A percentile compares a stretch with the other conserved stretches of the same genome.
Conservation (phyloP, 768 basidiomycete species). For the Lactifluus echinatus region DNA sequence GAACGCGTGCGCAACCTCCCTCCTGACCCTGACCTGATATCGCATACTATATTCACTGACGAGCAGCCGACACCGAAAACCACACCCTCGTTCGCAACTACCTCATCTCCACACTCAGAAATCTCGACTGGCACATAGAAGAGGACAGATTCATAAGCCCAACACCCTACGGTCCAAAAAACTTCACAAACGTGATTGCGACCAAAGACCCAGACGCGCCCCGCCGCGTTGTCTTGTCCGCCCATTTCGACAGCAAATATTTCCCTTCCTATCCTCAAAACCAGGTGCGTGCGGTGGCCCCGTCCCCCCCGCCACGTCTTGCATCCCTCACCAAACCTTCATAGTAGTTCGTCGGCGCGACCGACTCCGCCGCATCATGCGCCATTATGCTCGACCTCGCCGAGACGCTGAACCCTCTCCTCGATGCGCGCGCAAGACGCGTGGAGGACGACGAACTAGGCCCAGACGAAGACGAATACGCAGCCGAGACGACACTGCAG, state of each 20-base stretch:
- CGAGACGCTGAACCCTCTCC: conserved; percentile 64
- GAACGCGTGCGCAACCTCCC: conserved; percentile 47
- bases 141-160: conserved; percentile 67
- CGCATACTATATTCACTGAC: not conserved
- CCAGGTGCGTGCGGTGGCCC: conserved; percentile 58
- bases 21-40: conserved; percentile 8
- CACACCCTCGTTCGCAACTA: conserved; percentile 79
- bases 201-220: conserved; percentile 88
- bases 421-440: conserved; percentile 50
- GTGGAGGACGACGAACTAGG: conserved; percentile 37
- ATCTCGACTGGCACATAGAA: conserved; percentile 81
- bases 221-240: conserved; percentile 76
- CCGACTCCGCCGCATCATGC: conserved; percentile 93
- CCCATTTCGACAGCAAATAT: conserved; percentile 92
- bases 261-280: conserved; percentile 62
- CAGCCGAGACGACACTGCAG: conserved; percentile 79
- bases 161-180: conserved; percentile 75
- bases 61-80: conserved; percentile 58
- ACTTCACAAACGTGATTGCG: conserved; percentile 87
- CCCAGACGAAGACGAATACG: conserved; percentile 70
- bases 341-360: conserved; percentile 87
- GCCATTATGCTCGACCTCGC: conserved; percentile 92
- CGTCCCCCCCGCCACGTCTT: not conserved
- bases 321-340: not conserved
- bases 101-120: conserved; percentile 61